phyloP scores from a whole-genome alignment of 2,329 filamentous ascomycete species.

The Phialocephala subalpina region DNA sequence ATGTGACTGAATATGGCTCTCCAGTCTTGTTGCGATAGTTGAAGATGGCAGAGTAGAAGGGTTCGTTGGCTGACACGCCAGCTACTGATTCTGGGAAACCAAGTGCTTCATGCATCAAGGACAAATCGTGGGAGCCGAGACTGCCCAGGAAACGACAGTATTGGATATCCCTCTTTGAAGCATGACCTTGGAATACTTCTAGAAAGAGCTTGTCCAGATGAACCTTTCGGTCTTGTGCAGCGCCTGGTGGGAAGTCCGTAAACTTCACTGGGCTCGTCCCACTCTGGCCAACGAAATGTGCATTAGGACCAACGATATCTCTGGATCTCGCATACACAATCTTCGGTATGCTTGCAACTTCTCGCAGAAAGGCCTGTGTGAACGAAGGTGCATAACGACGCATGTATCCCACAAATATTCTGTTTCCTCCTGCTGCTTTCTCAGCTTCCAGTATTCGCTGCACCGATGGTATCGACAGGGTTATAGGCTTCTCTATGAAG shows the following conservation, averaged over 20 bases:
- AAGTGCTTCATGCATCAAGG: constrained; percentile 60
- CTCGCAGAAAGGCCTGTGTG: constrained; percentile 57
- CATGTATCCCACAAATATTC: constrained; percentile 67
- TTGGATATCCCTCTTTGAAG: constrained; percentile 36
- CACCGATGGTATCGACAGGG: constrained; percentile 55
- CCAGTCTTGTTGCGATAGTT: constrained; percentile 47
- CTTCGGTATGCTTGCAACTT: constrained; percentile 57
- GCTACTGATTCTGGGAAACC: constrained; percentile 56
- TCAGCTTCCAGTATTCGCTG: constrained; percentile 59
- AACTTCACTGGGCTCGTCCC: constrained; percentile 56
- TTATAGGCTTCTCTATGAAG: constrained; percentile 66
- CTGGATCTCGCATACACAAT: constrained; percentile 63
- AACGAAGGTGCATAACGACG: constrained; percentile 67
- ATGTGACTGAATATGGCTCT: constrained; percentile 57
- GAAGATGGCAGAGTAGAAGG: constrained; percentile 54
- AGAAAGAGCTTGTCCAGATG: constrained; percentile 33
- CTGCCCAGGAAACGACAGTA: constrained; percentile 54
- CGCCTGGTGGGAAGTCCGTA: constrained; percentile 48
- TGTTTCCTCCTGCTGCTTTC: constrained; percentile 45
- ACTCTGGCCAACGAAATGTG: constrained; percentile 54
- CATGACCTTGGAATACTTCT: constrained; percentile 45
- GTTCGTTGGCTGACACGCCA: constrained; percentile 52
- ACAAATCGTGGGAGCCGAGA: constrained; percentile 62
- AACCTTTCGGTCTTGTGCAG: constrained; percentile 36
- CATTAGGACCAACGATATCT: constrained; percentile 63